phyloP scores from a whole-genome alignment of 2,329 filamentous ascomycete species.

The Cladosporium sp. region DNA sequence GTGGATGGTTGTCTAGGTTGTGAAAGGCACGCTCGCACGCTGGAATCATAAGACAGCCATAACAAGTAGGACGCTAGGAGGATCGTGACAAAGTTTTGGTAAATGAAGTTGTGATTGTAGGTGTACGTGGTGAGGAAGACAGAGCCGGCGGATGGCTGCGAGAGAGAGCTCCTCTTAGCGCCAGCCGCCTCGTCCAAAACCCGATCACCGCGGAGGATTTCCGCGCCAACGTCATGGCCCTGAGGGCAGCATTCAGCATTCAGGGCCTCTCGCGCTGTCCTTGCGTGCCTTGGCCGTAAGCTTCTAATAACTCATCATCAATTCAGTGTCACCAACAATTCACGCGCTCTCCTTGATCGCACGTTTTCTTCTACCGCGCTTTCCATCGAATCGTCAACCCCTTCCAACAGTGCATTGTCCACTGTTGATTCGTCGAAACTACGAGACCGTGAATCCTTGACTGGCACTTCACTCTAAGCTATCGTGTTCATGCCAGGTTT shows the following conservation, averaged over 20 bases:
- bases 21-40: slow-evolving; percentile 2
- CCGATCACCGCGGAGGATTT: neutral
- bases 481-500: too few species aligned
- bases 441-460: too few species aligned
- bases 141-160: neutral
- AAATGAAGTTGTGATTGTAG: neutral
- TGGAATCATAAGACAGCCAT: slow-evolving; percentile 4
- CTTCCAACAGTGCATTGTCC: too few species aligned
- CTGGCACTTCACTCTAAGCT: too few species aligned
- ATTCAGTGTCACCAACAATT: too few species aligned
- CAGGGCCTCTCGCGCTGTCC: too few species aligned
- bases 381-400: too few species aligned
- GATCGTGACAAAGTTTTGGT: neutral
- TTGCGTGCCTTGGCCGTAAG: too few species aligned
- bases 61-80: neutral
- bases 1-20: neutral
- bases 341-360: too few species aligned
- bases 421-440: too few species aligned
- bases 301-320: too few species aligned
- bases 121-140: neutral
- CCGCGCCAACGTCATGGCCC: neutral
- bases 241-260: neutral
- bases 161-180: neutral
- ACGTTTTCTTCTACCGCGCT: too few species aligned
- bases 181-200: slow-evolving; percentile 1